These are phyloP conservation scores for Eucalyptus globulus DNA, from an alignment of 345 rosid genomes.

Conservation along the genomic window DNA sequence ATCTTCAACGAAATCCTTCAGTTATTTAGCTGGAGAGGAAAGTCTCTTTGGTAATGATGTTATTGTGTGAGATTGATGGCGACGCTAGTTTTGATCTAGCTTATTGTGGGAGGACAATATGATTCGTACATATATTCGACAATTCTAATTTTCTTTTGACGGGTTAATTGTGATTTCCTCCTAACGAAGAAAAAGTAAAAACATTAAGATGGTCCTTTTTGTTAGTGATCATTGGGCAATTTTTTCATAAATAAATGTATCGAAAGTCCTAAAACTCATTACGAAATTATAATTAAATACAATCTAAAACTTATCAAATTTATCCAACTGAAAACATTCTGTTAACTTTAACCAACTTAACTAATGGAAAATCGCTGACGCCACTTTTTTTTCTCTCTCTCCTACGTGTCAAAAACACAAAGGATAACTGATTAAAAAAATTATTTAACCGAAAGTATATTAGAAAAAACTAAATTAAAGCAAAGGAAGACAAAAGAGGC, in stretches of 20 bases:
- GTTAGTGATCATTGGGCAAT: rapidly evolving
- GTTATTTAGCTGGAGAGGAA: background rate
- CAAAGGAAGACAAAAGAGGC: background rate
- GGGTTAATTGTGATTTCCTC: background rate
- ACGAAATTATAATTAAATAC: too few relatives aligned
- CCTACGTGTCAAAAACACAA: background rate
- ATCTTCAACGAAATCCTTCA: background rate
- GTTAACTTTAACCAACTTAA: rapidly evolving
- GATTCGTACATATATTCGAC: too few relatives aligned
- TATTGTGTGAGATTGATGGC: background rate
- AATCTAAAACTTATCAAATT: too few relatives aligned
- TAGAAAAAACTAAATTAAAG: too few relatives aligned
- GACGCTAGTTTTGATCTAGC: background rate
- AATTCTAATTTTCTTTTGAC: background rate
- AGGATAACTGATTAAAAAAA: background rate
- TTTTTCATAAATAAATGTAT: rapidly evolving
- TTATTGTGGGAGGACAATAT: background rate
- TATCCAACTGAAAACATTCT: rapidly evolving
- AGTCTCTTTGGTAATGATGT: background rate
- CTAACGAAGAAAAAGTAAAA: too few relatives aligned
- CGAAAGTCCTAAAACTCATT: rapidly evolving
- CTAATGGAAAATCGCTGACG: too few relatives aligned
- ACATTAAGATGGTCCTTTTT: background rate
- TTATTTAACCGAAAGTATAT: too few relatives aligned
- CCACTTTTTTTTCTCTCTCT: background rate